Conservation (phyloP, 2,329 filamentous ascomycete genomes). For the Ascochyta viciae-villosae region DNA sequence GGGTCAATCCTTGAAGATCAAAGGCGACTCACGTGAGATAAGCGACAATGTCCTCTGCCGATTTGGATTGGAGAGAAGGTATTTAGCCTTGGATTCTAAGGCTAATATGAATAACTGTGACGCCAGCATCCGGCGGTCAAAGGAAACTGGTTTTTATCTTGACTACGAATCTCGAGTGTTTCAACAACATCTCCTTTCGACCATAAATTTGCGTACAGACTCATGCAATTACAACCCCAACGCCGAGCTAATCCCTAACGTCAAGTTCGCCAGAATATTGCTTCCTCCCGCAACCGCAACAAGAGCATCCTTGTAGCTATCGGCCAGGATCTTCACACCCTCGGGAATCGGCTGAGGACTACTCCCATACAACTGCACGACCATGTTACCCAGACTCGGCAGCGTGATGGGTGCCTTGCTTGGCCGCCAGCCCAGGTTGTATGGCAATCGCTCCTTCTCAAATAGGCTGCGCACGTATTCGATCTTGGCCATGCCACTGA, state of each 20-base stretch:
- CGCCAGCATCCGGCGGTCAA: no score
- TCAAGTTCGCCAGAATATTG: constrained; percentile 21
- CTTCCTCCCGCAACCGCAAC: constrained; percentile 18
- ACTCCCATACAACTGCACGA: constrained; percentile 7
- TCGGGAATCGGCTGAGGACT: constrained; percentile 19
- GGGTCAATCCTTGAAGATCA: no score
- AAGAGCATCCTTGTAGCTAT: constrained; percentile 24
- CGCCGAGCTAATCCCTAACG: constrained; percentile 20
- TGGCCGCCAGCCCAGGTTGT: constrained; percentile 23
- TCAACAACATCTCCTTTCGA: no score
- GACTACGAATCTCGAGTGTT: no score
- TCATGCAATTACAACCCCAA: constrained; percentile 8
- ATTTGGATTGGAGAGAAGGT: no score
- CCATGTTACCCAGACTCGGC: constrained; percentile 21
- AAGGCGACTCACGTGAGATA: no score
- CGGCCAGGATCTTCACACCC: constrained; percentile 11
- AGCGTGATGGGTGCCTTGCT: constrained; percentile 23
- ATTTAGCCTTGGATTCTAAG: no score
- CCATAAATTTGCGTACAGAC: no score
- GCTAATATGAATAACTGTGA: no score
- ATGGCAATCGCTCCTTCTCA: constrained; percentile 26
- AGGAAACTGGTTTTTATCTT: no score
- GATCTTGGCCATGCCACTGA: constrained; percentile 16
- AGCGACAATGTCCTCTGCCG: no score
- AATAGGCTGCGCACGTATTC: constrained; percentile 23